phyloP scores from a whole-genome alignment of 2,329 filamentous ascomycete genomes.

The Cladobotryum mycophilum region DNA sequence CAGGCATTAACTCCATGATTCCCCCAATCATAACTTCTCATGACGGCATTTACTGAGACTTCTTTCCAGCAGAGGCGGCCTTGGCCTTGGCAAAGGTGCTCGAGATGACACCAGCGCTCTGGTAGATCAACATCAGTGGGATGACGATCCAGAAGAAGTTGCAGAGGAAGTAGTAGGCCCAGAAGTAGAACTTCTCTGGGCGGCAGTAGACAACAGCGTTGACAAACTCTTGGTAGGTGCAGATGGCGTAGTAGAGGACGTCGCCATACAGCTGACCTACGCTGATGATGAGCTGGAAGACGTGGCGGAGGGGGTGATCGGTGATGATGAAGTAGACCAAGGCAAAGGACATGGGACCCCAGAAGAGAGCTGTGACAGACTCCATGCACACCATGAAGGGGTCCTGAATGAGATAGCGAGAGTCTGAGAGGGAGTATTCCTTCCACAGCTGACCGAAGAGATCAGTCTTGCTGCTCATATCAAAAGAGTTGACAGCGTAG shows the following conservation, averaged over 20 bases:
- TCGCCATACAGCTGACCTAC: conserved; percentile 47
- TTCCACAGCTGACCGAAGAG: conserved; percentile 52
- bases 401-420: conserved; percentile 47
- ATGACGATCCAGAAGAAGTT: conserved; percentile 51
- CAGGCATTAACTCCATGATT: background rate
- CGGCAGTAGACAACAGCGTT: conserved; percentile 40
- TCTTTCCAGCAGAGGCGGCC: conserved; percentile 19
- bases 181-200: conserved; percentile 47
- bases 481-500: conserved; percentile 38
- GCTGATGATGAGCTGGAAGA: conserved; percentile 41
- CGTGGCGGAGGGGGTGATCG: conserved; percentile 40
- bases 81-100: conserved; percentile 24
- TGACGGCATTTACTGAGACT: conserved; percentile 14
- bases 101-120: conserved; percentile 22
- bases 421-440: conserved; percentile 52
- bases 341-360: conserved; percentile 48
- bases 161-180: conserved; percentile 45
- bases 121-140: conserved; percentile 29
- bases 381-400: conserved; percentile 52
- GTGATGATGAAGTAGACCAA: conserved; percentile 38
- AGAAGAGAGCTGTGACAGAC: conserved; percentile 44
- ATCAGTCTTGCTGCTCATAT: conserved; percentile 34
- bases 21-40: background rate
- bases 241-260: conserved; percentile 46
- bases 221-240: conserved; percentile 35